Conservation (phyloP, 2,329 filamentous ascomycete species). For the Colletotrichum noveboracense region DNA sequence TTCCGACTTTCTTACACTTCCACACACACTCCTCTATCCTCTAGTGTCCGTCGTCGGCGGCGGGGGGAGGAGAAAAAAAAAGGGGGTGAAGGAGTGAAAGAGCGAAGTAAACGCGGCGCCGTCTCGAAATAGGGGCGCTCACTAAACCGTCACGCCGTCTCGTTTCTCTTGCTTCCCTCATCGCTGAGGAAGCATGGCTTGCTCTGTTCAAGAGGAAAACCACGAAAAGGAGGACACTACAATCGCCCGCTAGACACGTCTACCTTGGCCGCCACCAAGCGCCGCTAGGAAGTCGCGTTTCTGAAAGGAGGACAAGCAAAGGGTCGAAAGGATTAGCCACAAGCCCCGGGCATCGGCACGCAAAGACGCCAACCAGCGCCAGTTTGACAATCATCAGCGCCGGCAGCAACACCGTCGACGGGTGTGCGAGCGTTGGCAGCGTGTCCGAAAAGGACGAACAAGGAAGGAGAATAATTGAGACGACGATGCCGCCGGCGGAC, state of each 20-base stretch:
- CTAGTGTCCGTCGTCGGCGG: not conserved
- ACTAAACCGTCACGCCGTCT: not conserved
- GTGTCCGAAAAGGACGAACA: not conserved
- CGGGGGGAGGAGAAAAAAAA: not conserved
- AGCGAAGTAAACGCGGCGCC: not conserved
- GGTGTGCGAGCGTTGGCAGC: conserved; percentile 11
- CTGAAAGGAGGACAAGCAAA: not conserved
- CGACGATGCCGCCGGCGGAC: not conserved
- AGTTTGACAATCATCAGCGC: not conserved
- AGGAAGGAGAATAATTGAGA: not conserved
- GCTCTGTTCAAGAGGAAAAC: not conserved
- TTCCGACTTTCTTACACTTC: not conserved
- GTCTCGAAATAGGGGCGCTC: not conserved
- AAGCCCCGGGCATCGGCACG: not conserved
- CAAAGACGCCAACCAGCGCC: not conserved
- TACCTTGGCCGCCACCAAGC: not conserved
- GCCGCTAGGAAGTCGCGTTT: not conserved
- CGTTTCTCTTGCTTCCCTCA: not conserved
- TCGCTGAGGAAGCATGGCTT: not conserved
- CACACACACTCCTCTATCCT: not conserved
- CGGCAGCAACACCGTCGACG: conserved; percentile 3
- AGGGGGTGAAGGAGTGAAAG: not conserved
- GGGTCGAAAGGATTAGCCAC: not conserved
- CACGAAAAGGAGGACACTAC: not conserved
- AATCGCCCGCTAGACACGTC: conserved; percentile 11